phyloP scores from a whole-genome alignment of 352 stramenopile genomes.

The Globisporangium megalacanthum region DNA sequence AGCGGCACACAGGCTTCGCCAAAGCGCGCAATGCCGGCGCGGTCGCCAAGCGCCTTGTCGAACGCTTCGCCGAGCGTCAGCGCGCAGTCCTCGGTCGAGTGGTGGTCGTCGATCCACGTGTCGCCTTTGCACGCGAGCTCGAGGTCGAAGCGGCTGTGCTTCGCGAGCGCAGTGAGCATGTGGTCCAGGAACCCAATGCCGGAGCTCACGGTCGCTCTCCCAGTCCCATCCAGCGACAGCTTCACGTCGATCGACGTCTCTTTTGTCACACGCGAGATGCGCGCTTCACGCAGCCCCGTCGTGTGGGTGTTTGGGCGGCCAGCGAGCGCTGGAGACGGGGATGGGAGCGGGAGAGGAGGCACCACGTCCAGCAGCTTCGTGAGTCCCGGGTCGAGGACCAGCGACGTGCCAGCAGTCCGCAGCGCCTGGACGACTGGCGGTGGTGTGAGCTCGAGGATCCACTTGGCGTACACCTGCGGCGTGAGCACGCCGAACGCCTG shows the following conservation, averaged over 20 bases:
- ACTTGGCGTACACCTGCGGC: slow-evolving; percentile 76
- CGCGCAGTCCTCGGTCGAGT: slow-evolving; percentile 94
- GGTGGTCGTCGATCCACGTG: slow-evolving; percentile 96
- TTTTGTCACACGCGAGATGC: slow-evolving; percentile 85
- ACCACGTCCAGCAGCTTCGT: slow-evolving; percentile 82
- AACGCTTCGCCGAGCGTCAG: slow-evolving; percentile 92
- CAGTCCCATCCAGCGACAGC: slow-evolving; percentile 86
- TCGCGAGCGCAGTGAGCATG: slow-evolving; percentile 85
- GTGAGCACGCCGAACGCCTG: slow-evolving; percentile 84
- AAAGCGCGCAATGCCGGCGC: slow-evolving; percentile 86
- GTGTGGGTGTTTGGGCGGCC: too few species aligned
- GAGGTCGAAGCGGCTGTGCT: slow-evolving; percentile 90
- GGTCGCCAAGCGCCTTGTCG: slow-evolving; percentile 87
- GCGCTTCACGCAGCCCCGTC: slow-evolving; percentile 25
- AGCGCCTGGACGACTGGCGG: slow-evolving; percentile 46
- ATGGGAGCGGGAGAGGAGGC: slow-evolving; percentile 6
- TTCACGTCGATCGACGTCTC: slow-evolving; percentile 92
- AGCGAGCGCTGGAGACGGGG: not conserved
- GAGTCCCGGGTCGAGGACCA: slow-evolving; percentile 71
- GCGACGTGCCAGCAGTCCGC: slow-evolving; percentile 41
- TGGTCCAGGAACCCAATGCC: slow-evolving; percentile 92
- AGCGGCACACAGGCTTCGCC: slow-evolving; percentile 85
- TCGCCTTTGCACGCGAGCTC: slow-evolving; percentile 89
- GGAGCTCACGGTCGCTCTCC: slow-evolving; percentile 79
- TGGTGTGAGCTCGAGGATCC: slow-evolving; percentile 55